These are phyloP conservation scores for Xylariaceae sp. DNA, from an alignment of 2,329 filamentous ascomycete genomes.

Conservation along the genomic window DNA sequence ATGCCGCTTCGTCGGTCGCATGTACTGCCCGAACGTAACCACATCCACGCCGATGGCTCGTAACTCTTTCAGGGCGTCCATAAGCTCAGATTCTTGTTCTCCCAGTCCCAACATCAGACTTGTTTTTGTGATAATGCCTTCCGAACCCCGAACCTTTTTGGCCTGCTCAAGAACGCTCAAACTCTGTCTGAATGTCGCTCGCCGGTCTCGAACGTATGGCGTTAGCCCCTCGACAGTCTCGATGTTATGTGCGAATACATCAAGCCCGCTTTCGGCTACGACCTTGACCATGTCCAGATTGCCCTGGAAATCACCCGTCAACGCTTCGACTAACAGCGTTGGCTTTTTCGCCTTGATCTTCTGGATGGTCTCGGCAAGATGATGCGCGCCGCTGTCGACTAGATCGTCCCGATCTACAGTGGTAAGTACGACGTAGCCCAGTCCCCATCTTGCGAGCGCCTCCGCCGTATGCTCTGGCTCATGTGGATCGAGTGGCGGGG, in stretches of 20 bases:
- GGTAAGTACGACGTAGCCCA: conserved; percentile 94
- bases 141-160: conserved; percentile 61
- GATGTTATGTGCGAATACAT: conserved; percentile 96
- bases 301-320: conserved; percentile 84
- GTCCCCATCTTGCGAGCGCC: conserved; percentile 84
- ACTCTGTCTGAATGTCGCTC: conserved; percentile 85
- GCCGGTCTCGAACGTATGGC: conserved; percentile 81
- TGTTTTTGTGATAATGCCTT: conserved; percentile 92
- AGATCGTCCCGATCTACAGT: conserved; percentile 92
- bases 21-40: conserved; percentile 99
- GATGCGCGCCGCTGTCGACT: conserved; percentile 77
- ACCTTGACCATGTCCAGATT: conserved; percentile 81
- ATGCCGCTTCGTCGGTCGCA: conserved; percentile 96
- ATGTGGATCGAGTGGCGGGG: conserved; percentile 82
- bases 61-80: conserved; percentile 74
- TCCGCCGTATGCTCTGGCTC: conserved; percentile 97
- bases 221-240: conserved; percentile 92
- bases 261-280: conserved; percentile 82
- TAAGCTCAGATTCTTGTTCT: conserved; percentile 83
- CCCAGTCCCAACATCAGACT: conserved; percentile 95
- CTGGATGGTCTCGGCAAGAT: conserved; percentile 91
- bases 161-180: conserved; percentile 74
- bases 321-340: conserved; percentile 72
- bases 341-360: conserved; percentile 86
- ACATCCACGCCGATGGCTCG: conserved; percentile 81